Evolutionary conservation across 805 yeast genomes (phyloP).

Genomic region (Allodekkera sacchari): DNA sequence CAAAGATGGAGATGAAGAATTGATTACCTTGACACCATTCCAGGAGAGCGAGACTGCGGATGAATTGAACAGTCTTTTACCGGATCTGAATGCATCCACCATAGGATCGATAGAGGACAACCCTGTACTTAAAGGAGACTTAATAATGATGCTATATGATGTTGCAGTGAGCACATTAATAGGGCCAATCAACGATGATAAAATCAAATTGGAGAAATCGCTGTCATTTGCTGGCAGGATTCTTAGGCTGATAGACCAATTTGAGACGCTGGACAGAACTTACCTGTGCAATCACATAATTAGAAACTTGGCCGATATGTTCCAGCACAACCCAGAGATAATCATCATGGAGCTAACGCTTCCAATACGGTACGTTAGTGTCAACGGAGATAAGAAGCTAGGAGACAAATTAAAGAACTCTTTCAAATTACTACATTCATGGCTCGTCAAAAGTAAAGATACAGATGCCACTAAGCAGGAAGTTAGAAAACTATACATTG

Average conservation of each 20-base stretch:
- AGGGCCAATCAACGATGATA: constrained; percentile 15
- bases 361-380: constrained; percentile 48
- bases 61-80: constrained; percentile 55
- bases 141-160: constrained; percentile 65
- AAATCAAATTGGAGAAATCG: constrained; percentile 31
- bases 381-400: constrained; percentile 32
- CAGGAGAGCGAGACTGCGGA: constrained; percentile 45
- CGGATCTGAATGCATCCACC: constrained; percentile 81
- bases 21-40: constrained; percentile 10
- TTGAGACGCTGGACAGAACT: constrained; percentile 58
- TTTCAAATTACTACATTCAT: constrained; percentile 61
- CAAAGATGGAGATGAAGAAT: constrained; percentile 15
- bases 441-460: constrained; percentile 30
- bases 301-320: constrained; percentile 37
- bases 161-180: constrained; percentile 45
- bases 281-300: constrained; percentile 62
- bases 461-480: constrained; percentile 21
- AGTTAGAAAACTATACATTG: constrained; percentile 27
- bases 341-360: constrained; percentile 48
- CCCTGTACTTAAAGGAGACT: constrained; percentile 69
- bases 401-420: constrained; percentile 58
- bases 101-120: constrained; percentile 80
- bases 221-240: constrained; percentile 32
- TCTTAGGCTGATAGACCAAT: constrained; percentile 57
- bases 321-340: constrained; percentile 32